A percentile compares a stretch with the other conserved stretches of the same genome.
These are phyloP conservation scores for Candida adriatica DNA, from an alignment of 805 yeast species.

Conservation along the genomic window DNA sequence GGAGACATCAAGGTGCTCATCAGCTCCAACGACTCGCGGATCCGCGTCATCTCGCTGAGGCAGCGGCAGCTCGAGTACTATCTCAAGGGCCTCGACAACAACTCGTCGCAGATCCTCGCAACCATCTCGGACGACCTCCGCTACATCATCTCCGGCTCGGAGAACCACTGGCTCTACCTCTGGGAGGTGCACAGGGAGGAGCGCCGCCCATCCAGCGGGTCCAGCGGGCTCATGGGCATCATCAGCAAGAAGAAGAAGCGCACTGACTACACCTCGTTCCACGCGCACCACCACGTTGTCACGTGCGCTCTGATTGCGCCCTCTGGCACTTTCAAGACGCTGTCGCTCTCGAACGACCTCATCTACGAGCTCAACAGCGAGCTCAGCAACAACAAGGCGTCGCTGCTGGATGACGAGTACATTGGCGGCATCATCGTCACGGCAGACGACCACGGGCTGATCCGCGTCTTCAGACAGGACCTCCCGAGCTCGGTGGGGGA, in stretches of 20 bases:
- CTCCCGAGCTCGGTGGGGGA: constrained; percentile 46
- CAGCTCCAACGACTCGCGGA: constrained; percentile 76
- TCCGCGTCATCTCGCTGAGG: constrained; percentile 56
- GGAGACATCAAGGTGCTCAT: constrained; percentile 42
- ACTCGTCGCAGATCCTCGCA: constrained; percentile 67
- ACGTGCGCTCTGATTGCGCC: constrained; percentile 82
- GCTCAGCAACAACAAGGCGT: constrained; percentile 5
- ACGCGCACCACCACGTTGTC: constrained; percentile 67
- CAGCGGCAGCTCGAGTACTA: constrained; percentile 53
- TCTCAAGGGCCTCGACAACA: constrained; percentile 68
- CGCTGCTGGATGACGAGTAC: constrained; percentile 24
- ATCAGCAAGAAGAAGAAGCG: constrained; percentile 35
- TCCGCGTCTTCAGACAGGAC: constrained; percentile 78
- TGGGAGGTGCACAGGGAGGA: constrained; percentile 48
- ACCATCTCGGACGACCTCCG: constrained; percentile 47
- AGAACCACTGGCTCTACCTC: constrained; percentile 79
- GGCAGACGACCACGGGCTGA: constrained; percentile 66
- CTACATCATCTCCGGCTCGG: constrained; percentile 72
- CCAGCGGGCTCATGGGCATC: constrained; percentile 1
- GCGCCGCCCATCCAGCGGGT: constrained; percentile 1
- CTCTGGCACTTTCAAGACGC: constrained; percentile 48
- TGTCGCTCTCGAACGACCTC: constrained; percentile 73
- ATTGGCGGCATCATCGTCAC: constrained; percentile 57
- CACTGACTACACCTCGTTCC: constrained; percentile 60
- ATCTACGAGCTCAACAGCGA: constrained; percentile 54